Base-by-base conservation (phyloP, 1,139 yeast species). In the Yamadazyma diospyri region DNA sequence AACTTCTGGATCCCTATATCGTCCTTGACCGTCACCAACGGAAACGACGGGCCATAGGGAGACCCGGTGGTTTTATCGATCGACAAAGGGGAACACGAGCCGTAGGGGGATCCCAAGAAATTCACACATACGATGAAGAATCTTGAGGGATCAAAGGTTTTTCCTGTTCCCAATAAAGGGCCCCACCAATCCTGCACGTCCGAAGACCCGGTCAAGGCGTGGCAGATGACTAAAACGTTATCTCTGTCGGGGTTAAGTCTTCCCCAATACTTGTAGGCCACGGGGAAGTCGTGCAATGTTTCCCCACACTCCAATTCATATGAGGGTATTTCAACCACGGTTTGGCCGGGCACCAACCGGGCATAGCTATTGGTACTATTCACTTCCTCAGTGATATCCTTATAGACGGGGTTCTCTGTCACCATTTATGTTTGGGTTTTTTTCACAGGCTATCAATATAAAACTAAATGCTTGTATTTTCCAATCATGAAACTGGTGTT, bases 111-210 rank as follows among this genome's bases (percentile, higher is more conserved):
- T 0, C 98, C 98, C 40, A 94, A 69, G 23, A 94, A 81, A 55
- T 92, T 92, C 39, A 92, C 64, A 57, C 98, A 92, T 10, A 92
- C 69, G 29, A 92, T 77, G 55, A 86, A 87, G 56, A 81, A 92
- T 43, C 85, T 72, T 1, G 88, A 69, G 0, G 97, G 95, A 58
- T 92, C 98, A 58, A 92, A 88, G 1, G 97, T 94, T 45, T 82
- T 74, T 16, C 78, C 84, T 4, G 81, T 76, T 0, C 98, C 98
- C 29, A 92, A 64, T 21, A 92, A 61, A 0, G 98, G 97, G 0
- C 97, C 97, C 98, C 98, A 86, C 98, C 98, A 92, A 53, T 92
- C 98, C 29, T 83, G 76, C 13, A 89, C 96, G 53, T 92, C 98
- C 0, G 96, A 76, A 0, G 96, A 86, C 0, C 98, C 98, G 0